A percentile compares a stretch with the other conserved stretches of the same genome.
phyloP scores from a whole-genome alignment of 1,139 yeast species.

The Nakaseomyces kungkrabaensis region DNA sequence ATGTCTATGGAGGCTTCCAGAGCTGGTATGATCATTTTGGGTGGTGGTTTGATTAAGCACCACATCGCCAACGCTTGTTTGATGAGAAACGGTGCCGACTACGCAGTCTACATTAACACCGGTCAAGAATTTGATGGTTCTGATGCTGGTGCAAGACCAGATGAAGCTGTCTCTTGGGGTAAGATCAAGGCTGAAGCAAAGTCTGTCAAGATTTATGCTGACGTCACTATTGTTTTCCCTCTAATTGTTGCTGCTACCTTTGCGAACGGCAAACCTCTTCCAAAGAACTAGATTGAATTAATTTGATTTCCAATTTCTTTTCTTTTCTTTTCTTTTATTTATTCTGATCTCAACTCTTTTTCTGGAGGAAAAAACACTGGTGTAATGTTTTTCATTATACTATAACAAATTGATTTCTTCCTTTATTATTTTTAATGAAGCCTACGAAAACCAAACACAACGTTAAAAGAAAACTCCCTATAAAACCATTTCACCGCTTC shows the following conservation, averaged over 20 bases:
- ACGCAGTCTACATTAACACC: conserved; percentile 92
- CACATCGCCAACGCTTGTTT: conserved; percentile 96
- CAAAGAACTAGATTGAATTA: neutral
- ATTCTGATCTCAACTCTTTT: neutral
- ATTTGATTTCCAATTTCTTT: neutral
- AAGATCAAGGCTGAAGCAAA: conserved; percentile 91
- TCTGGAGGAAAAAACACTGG: neutral
- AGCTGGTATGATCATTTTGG: conserved; percentile 93
- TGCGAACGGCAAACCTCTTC: conserved; percentile 42
- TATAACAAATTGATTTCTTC: neutral
- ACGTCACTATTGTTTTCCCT: conserved; percentile 93
- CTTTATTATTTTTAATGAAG: neutral
- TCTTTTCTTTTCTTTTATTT: neutral
- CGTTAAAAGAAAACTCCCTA: neutral
- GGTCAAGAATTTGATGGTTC: conserved; percentile 99
- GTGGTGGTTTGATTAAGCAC: conserved; percentile 94
- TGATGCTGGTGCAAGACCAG: conserved; percentile 99
- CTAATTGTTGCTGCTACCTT: conserved; percentile 95
- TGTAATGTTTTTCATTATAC: neutral
- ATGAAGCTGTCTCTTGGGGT: conserved; percentile 98
- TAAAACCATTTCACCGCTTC: neutral
- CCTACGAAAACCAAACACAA: neutral
- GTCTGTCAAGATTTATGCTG: conserved; percentile 87
- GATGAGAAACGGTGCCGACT: conserved; percentile 99
- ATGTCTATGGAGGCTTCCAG: conserved; percentile 91